Conservation (phyloP, 2,329 filamentous ascomycete genomes). For the Penicillium sp. region DNA sequence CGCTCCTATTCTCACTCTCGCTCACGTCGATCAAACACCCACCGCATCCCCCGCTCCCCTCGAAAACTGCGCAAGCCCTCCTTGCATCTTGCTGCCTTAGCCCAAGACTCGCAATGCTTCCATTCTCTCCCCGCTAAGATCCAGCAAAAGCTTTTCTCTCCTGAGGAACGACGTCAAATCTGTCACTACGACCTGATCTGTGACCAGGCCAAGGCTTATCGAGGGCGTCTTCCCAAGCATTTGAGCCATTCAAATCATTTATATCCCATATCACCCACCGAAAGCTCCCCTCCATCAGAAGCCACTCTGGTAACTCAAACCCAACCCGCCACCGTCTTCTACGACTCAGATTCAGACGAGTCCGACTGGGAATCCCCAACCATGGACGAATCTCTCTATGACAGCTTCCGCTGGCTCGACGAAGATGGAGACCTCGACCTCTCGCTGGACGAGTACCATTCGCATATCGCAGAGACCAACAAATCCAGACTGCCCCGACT, state of each 20-base stretch:
- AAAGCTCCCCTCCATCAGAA: slow-evolving; percentile 17
- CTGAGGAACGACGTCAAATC: slow-evolving; percentile 68
- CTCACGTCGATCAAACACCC: too few species aligned
- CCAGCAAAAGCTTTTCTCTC: slow-evolving; percentile 70
- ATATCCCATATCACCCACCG: slow-evolving; percentile 32
- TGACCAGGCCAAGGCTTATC: slow-evolving; percentile 63
- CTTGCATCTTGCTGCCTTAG: slow-evolving; percentile 41
- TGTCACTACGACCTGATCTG: slow-evolving; percentile 56
- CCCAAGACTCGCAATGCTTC: slow-evolving; percentile 67
- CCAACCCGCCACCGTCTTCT: slow-evolving; percentile 29
- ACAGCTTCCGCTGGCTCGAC: slow-evolving; percentile 75
- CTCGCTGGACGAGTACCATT: slow-evolving; percentile 71
- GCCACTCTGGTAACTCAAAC: slow-evolving; percentile 19
- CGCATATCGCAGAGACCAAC: slow-evolving; percentile 59
- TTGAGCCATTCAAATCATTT: slow-evolving; percentile 32
- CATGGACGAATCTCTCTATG: slow-evolving; percentile 62
- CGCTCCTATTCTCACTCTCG: neutral
- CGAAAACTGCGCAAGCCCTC: slow-evolving; percentile 40
- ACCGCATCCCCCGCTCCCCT: too few species aligned
- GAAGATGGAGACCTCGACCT: slow-evolving; percentile 74
- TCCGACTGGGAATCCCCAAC: slow-evolving; percentile 33
- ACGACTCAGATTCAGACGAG: slow-evolving; percentile 34
- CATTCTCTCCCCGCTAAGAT: slow-evolving; percentile 73
- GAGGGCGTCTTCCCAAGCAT: too few species aligned
- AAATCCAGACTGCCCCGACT: slow-evolving; percentile 38